Percentiles rank a stretch among this genome's conserved stretches.
phyloP scores from a whole-genome alignment of 2,329 filamentous ascomycete genomes.

The Fusarium sp. region DNA sequence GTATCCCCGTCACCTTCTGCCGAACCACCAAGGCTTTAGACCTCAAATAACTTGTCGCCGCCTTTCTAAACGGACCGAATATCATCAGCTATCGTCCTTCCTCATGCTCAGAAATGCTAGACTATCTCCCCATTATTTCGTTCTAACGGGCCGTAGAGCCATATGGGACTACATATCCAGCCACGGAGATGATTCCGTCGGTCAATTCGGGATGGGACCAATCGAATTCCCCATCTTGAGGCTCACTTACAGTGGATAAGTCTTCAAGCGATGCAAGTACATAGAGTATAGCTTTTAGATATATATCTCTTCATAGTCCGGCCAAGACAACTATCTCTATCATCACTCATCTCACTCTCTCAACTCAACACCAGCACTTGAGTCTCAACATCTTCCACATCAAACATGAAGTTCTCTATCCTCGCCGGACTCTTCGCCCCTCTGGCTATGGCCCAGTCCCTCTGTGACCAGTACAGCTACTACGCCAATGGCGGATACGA shows the following conservation, averaged over 20 bases:
- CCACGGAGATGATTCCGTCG: slow-evolving; percentile 19
- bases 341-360: not conserved
- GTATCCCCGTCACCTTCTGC: slow-evolving; percentile 13
- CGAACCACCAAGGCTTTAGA: not conserved
- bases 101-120: not conserved
- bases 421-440: slow-evolving; percentile 19
- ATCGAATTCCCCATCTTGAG: not conserved
- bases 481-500: slow-evolving; percentile 17
- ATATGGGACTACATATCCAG: not conserved
- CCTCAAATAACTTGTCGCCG: not conserved
- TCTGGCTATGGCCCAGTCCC: slow-evolving; percentile 9
- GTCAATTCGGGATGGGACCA: slow-evolving; percentile 1
- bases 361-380: not conserved
- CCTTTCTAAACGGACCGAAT: slow-evolving; percentile 19
- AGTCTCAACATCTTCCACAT: not conserved
- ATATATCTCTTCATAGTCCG: not conserved
- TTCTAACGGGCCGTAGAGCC: not conserved
- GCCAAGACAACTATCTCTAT: not conserved
- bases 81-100: not conserved
- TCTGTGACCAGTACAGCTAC: slow-evolving; percentile 22
- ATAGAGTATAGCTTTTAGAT: not conserved
- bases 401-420: slow-evolving; percentile 20
- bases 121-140: not conserved
- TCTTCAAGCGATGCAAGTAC: not conserved
- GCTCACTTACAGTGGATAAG: not conserved